Percentiles rank a stretch among this genome's conserved stretches.
Conservation (phyloP, 2,329 filamentous ascomycete genomes). For the Paracorniculantispora psalliotae region DNA sequence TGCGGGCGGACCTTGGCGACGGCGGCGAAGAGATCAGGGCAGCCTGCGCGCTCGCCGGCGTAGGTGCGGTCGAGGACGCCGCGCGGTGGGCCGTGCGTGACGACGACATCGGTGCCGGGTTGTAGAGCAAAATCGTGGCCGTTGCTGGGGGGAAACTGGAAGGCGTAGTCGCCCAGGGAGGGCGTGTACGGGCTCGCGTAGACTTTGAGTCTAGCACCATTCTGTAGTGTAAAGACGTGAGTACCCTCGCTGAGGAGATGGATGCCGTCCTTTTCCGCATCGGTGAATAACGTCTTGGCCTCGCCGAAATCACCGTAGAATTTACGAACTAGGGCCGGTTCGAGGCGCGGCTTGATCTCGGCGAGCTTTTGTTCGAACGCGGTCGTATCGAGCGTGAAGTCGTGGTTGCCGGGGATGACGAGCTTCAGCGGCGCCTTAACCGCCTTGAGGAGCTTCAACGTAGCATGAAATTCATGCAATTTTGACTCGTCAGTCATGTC, state of each 20-base stretch:
- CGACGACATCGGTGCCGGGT: slow-evolving; percentile 24
- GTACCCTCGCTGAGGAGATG: slow-evolving; percentile 39
- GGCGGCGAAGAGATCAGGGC: slow-evolving; percentile 26
- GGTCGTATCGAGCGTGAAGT: slow-evolving; percentile 36
- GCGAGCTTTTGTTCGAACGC: slow-evolving; percentile 29
- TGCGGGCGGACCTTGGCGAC: slow-evolving; percentile 25
- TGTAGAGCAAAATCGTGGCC: slow-evolving; percentile 24
- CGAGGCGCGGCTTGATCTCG: slow-evolving; percentile 12
- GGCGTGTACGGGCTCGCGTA: slow-evolving; percentile 45
- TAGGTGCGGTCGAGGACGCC: slow-evolving; percentile 37
- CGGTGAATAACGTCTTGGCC: slow-evolving; percentile 24
- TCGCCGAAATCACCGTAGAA: slow-evolving; percentile 34
- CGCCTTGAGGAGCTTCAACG: slow-evolving; percentile 32
- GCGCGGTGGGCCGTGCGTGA: slow-evolving; percentile 33
- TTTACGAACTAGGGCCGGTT: slow-evolving; percentile 17
- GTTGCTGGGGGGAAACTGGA: slow-evolving; percentile 34
- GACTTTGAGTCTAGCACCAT: slow-evolving; percentile 35
- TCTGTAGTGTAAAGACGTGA: slow-evolving; percentile 34
- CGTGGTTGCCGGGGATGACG: slow-evolving; percentile 48
- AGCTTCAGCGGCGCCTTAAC: slow-evolving; percentile 43
- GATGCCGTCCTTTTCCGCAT: slow-evolving; percentile 26
- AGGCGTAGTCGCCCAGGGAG: slow-evolving; percentile 34
- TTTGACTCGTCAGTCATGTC: slow-evolving; percentile 43
- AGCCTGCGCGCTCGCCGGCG: slow-evolving; percentile 25
- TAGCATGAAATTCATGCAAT: slow-evolving; percentile 32